These are phyloP conservation scores for Suhomyces guaymorum DNA, from an alignment of 1,139 yeast species.

Conservation along the genomic window DNA sequence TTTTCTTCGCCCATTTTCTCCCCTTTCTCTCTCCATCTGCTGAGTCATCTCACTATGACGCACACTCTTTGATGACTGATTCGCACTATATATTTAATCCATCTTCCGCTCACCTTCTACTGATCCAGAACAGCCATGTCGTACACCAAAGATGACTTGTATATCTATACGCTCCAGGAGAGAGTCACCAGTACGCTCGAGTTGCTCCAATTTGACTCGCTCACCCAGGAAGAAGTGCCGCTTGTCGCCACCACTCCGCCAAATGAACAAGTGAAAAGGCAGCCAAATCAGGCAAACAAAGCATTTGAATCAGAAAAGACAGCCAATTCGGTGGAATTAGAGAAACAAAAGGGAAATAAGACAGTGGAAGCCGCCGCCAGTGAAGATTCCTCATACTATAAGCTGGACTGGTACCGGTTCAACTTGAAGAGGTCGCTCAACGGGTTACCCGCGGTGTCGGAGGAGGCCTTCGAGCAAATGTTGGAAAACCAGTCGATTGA, in stretches of 20 bases:
- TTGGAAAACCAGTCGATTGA: conserved; percentile 54
- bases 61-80: neutral
- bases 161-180: conserved; percentile 52
- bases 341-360: neutral
- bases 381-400: conserved; percentile 37
- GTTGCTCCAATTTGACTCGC: conserved; percentile 57
- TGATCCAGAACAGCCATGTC: conserved; percentile 7
- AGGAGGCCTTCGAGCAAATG: conserved; percentile 58
- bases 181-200: conserved; percentile 49
- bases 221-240: conserved; percentile 31
- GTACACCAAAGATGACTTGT: conserved; percentile 40
- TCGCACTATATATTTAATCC: neutral
- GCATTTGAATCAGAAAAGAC: too few relatives aligned
- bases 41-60: neutral
- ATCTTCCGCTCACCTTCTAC: neutral
- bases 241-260: neutral
- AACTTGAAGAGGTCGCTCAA: conserved; percentile 57
- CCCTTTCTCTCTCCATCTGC: neutral
- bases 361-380: neutral
- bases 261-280: too few relatives aligned
- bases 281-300: too few relatives aligned
- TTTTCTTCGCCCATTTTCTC: neutral
- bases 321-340: conserved; percentile 2
- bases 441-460: conserved; percentile 50
- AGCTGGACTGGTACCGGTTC: conserved; percentile 59